phyloP scores from a whole-genome alignment of 1,284 basidiomycete genomes.

The Cryptococcus wingfieldii region DNA sequence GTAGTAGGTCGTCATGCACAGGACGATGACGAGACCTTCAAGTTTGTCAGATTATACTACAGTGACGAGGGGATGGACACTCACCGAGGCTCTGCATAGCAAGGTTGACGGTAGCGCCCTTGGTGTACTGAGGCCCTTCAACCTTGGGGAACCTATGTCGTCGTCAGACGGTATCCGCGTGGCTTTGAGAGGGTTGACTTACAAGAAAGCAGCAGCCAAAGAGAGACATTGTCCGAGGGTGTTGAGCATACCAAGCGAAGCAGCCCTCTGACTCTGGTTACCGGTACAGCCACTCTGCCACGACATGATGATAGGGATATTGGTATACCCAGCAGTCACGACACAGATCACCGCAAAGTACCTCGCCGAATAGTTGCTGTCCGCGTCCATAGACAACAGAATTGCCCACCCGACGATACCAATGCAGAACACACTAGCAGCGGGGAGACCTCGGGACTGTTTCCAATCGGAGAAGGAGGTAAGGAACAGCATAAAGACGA shows the following conservation, averaged over 20 bases:
- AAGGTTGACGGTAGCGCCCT: constrained; percentile 50
- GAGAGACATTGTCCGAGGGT: constrained; percentile 50
- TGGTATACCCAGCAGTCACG: constrained; percentile 46
- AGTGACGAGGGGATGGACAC: too few relatives aligned
- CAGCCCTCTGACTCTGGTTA: constrained; percentile 47
- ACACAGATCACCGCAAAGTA: constrained; percentile 50
- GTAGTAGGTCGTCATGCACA: constrained; percentile 46
- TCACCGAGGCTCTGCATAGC: constrained; percentile 44
- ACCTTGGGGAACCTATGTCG: constrained; percentile 40
- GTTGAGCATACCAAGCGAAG: constrained; percentile 52
- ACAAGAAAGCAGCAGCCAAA: constrained; percentile 48
- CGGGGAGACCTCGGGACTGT: constrained; percentile 59
- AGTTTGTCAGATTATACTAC: too few relatives aligned
- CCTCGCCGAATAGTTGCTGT: constrained; percentile 34
- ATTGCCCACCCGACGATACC: constrained; percentile 50
- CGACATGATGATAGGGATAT: constrained; percentile 42
- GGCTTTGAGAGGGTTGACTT: constrained; percentile 2
- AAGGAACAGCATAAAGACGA: constrained; percentile 61
- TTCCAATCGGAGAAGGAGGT: constrained; percentile 66
- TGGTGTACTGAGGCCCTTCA: constrained; percentile 48
- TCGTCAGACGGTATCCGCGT: too few relatives aligned
- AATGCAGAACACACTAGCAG: constrained; percentile 44
- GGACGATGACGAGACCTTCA: constrained; percentile 34
- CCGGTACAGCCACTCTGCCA: constrained; percentile 47
- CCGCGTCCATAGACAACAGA: constrained; percentile 40